Evolutionary conservation across 495 filamentous ascomycete genomes (phyloP).

Genomic region (Bacidia rubella): DNA sequence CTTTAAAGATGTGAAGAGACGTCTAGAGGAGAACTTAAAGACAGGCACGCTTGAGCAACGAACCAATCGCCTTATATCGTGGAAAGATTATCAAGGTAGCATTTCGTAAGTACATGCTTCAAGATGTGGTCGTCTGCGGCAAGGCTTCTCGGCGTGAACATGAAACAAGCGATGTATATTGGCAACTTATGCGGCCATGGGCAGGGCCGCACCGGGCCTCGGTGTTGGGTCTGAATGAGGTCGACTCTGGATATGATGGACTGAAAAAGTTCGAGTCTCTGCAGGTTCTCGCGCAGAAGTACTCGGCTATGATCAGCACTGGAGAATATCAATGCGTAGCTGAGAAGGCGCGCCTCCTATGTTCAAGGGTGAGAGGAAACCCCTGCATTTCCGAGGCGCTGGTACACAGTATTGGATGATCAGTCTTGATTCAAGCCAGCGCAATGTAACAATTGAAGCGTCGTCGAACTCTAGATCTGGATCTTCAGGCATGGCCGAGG

Average conservation of each 20-base stretch:
- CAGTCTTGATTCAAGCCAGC: too few species aligned
- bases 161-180: neutral
- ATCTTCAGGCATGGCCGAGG: too few species aligned
- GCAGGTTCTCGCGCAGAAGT: neutral
- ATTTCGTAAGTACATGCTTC: neutral
- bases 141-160: neutral
- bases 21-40: neutral
- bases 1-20: neutral
- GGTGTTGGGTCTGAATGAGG: too few species aligned
- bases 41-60: neutral
- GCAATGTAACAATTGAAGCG: too few species aligned
- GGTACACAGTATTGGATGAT: too few species aligned
- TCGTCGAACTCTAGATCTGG: too few species aligned
- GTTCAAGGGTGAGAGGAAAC: too few species aligned
- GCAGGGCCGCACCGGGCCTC: neutral
- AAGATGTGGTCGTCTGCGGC: neutral
- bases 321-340: too few species aligned
- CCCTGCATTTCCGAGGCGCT: too few species aligned
- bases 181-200: neutral
- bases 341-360: too few species aligned
- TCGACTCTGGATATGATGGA: neutral
- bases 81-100: neutral
- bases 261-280: neutral
- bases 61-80: neutral
- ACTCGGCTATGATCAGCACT: too few species aligned